Base-by-base conservation (phyloP, 352 stramenopile species). In the Peronospora destructor region DNA sequence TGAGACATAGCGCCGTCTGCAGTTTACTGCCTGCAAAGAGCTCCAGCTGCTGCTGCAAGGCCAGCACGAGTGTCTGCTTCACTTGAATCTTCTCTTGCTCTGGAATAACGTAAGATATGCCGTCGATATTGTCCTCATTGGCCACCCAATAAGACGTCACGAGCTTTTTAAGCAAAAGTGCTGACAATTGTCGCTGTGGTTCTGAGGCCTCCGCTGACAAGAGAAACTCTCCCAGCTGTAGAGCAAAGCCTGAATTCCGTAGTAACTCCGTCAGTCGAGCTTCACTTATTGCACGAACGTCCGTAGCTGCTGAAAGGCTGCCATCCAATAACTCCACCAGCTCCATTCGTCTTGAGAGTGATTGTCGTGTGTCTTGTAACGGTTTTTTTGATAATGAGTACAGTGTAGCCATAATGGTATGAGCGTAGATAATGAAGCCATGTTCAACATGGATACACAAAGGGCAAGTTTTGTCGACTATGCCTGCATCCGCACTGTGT, bases 161-260 rank as follows among this genome's bases (percentile, higher is more conserved):
- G 47, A 87, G 54, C 55, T 85, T 81, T 64, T 90, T 90, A 45
- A 92, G 73, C 36, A 92, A 46, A 33, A 92, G 58, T 32, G 76
- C 82, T 33, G 75, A 69, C 23, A 92, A 53, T 23, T 92, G 82
- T 13, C 78, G 76, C 45, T 85, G 74, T 37, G 67, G 59, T 12
- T 61, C 43, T 0, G 62, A 48, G 14, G 66, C 58, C 21, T 75
- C 55, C 3, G 36, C 26, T 14, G 64, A 65, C 50, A 87, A 85
- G 34, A 91, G 61, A 54, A 86, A 84, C 62, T 85, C 67, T 39
- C 68, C 73, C 28, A 91, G 69, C 55, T 88, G 70, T 16, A 79
- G 53, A 14, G 77, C 76, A 64, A 91, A 91, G 53, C 78, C 81
- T 21, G 74, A 64, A 33, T 66, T 52, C 19, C 56, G 60, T 54